Evolutionary conservation across 148 eudicot species (phyloP).

Genomic region (Pharnaceum exiguum): DNA sequence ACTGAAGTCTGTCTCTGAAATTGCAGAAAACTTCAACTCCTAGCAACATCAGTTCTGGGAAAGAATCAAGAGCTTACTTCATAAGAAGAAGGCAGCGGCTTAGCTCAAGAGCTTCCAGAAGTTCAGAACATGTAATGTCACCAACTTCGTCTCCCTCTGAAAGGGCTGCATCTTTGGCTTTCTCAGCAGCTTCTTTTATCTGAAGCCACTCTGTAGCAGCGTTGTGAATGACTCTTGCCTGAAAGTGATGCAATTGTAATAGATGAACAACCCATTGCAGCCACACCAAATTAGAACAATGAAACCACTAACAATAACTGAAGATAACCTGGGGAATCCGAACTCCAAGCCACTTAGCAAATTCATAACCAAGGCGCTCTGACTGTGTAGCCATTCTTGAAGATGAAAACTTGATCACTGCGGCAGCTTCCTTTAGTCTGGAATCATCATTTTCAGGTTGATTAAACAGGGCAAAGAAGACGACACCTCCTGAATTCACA

Average conservation of each 20-base stretch:
- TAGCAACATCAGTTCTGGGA: background rate
- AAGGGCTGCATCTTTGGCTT: constrained; percentile 65
- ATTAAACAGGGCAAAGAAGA: constrained; percentile 89
- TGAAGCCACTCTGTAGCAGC: constrained; percentile 76
- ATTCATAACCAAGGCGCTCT: constrained; percentile 96
- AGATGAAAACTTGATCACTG: constrained; percentile 91
- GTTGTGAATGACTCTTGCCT: constrained; percentile 95
- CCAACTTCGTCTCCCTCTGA: constrained; percentile 78
- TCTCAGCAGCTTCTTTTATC: constrained; percentile 93
- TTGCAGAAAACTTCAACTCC: background rate
- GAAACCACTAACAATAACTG: constrained; percentile 14
- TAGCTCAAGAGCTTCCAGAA: constrained; percentile 98
- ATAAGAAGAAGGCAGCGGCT: constrained; percentile 86
- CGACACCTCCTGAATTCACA: constrained; percentile 99
- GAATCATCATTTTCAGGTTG: constrained; percentile 46
- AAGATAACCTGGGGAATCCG: constrained; percentile 75
- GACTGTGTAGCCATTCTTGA: constrained; percentile 99
- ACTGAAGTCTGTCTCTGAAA: no score
- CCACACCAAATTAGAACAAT: background rate
- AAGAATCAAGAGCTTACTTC: constrained; percentile 48
- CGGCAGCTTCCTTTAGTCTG: constrained; percentile 73
- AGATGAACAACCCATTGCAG: constrained; percentile 1
- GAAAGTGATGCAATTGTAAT: constrained; percentile 6
- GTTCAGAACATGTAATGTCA: constrained; percentile 92
- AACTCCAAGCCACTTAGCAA: constrained; percentile 95